Conservation (phyloP, 2,329 filamentous ascomycete genomes). For the Penicillium sp. region DNA sequence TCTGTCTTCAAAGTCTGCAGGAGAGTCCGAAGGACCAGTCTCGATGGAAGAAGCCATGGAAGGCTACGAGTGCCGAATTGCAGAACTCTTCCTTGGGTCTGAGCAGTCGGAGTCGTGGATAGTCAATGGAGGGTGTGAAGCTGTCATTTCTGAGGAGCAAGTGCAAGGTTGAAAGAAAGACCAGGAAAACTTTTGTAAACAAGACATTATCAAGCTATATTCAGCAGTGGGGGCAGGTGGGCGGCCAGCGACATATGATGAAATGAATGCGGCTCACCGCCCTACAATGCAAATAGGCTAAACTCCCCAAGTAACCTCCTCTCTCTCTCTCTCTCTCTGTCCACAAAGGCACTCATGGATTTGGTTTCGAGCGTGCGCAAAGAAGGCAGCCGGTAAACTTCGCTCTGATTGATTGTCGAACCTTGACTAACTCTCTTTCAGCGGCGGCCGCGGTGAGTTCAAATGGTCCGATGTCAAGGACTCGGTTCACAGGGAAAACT, state of each 20-base stretch:
- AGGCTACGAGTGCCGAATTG: constrained; percentile 10
- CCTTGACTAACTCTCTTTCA: constrained; percentile 27
- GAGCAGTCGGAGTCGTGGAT: background rate
- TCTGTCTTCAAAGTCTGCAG: background rate
- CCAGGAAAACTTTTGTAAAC: constrained; percentile 1
- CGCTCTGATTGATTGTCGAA: background rate
- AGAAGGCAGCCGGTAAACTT: constrained; percentile 68
- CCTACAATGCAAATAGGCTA: background rate
- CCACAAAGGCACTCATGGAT: constrained; percentile 66
- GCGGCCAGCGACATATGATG: constrained; percentile 16
- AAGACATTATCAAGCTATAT: constrained; percentile 19
- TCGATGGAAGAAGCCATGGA: constrained; percentile 25
- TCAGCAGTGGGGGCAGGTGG: constrained; percentile 12
- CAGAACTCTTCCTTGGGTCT: constrained; percentile 4
- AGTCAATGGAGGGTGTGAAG: background rate
- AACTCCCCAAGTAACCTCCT: background rate
- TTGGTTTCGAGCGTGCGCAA: constrained; percentile 90
- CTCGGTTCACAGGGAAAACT: constrained; percentile 84
- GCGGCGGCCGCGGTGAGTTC: constrained; percentile 88
- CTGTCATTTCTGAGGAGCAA: constrained; percentile 21
- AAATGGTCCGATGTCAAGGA: constrained; percentile 93
- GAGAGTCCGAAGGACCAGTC: background rate
- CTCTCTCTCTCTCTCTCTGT: background rate
- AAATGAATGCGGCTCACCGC: constrained; percentile 11
- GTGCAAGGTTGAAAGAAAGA: background rate